Evolutionary conservation across 176 grass and related monocot genomes (phyloP), one percentile per base, ranked within the genome.

Genomic region (Eleusine coracana): DNA sequence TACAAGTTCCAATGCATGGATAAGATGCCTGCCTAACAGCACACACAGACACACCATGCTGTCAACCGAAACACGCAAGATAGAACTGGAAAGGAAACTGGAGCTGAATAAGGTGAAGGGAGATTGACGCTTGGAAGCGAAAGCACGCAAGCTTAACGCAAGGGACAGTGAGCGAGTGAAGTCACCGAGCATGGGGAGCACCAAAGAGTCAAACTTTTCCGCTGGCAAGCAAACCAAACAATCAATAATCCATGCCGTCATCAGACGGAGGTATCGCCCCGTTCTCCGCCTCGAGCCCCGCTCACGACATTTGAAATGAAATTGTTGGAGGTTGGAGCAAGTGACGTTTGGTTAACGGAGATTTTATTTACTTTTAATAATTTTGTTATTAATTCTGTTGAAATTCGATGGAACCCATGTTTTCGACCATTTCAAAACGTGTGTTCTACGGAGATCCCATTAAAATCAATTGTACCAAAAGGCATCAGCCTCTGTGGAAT

Each of bases 1-100:
- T 86, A 50, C 83, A 87, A 92, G 72, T 85, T 87, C 87, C 83
- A 63, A 92, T 48, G 87, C 84, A 82, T 10, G 46, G 88, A 90
- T 88, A 56, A 78, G 87, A 91, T 83, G 84, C 85, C 40, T 66
- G 84, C 85, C 40, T 66, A 36, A 31, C 40, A 45, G 80, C 12
- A 54, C 29, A 41, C 21, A 37, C 84, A 66, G 3, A 64, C 16
- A 39, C 14, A 25, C 84, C 56, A 79, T 46, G 68, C 45, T 17
- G 66, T 68, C 36, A 66, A 66, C 34, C 65, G 8, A 39, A 39
- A 40, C 36, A 69, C 38, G 66, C 66, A 69, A 86, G 75, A 27
- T 83, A 14, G 75, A 83, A 68, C 18, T 34, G 21, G 80, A 71
- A 68, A 73, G 82, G 36, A 28, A 29, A 44, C 41, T 75, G 17